phyloP scores from a whole-genome alignment of 129 eudicot species.

The Escallonia rubra region DNA sequence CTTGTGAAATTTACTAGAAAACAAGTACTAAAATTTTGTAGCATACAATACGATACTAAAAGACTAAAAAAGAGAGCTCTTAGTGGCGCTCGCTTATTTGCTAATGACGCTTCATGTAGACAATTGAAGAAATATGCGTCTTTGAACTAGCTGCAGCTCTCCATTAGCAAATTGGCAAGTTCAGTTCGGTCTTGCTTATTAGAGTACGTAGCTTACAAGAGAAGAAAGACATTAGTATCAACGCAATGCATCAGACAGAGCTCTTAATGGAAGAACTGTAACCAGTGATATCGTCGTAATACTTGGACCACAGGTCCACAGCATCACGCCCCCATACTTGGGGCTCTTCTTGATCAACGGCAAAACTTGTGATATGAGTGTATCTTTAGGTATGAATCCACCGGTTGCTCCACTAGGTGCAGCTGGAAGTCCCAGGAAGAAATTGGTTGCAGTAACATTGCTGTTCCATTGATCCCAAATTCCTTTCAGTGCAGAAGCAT shows the following conservation, averaged over 20 bases:
- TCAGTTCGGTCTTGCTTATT: too few species aligned
- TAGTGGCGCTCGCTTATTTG: too few species aligned
- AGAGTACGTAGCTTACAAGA: too few species aligned
- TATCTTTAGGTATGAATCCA: conserved; percentile 8
- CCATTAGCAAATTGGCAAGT: too few species aligned
- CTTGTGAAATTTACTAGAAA: too few species aligned
- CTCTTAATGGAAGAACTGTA: conserved; percentile 10
- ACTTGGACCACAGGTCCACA: conserved; percentile 11
- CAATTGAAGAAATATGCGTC: too few species aligned
- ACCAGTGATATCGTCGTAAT: conserved; percentile 3
- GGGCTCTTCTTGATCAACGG: background rate
- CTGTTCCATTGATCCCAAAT: conserved; percentile 12
- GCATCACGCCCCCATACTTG: conserved; percentile 13
- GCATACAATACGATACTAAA: too few species aligned
- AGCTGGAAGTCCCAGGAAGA: conserved; percentile 9
- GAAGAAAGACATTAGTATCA: too few species aligned
- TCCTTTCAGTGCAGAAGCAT: background rate
- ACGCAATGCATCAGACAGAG: background rate
- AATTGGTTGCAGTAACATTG: background rate
- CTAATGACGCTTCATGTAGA: too few species aligned
- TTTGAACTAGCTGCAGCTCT: too few species aligned
- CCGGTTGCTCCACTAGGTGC: background rate
- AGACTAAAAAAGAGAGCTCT: too few species aligned
- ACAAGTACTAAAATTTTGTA: too few species aligned
- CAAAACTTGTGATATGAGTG: background rate